Evolutionary conservation across 139 green algal species (phyloP).

Genomic region (Coccomyxa sp.): DNA sequence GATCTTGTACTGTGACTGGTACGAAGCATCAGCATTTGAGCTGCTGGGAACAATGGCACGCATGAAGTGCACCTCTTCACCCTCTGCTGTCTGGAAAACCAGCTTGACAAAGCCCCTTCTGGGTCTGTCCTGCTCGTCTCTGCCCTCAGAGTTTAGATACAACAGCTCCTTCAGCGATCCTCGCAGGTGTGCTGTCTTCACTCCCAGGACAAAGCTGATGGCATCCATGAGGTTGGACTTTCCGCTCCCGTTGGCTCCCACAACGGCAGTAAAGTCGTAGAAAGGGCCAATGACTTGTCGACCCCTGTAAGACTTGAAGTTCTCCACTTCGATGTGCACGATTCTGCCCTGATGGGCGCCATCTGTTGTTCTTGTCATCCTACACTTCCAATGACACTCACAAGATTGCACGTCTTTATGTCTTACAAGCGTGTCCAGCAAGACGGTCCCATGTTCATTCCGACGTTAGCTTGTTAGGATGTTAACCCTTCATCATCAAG

Average conservation of each 20-base stretch:
- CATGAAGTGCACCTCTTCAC: conserved; percentile 48
- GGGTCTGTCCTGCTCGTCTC: neutral
- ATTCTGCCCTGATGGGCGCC: conserved; percentile 22
- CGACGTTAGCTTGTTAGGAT: too few species aligned
- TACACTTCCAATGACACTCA: too few species aligned
- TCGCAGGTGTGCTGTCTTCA: conserved; percentile 75
- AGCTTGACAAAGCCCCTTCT: conserved; percentile 66
- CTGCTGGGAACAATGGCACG: conserved; percentile 64
- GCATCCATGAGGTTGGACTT: conserved; percentile 99
- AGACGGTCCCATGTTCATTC: too few species aligned
- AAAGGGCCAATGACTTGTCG: conserved; percentile 89
- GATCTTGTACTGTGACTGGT: conserved; percentile 69
- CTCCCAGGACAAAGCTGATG: conserved; percentile 97
- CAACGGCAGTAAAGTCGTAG: conserved; percentile 87
- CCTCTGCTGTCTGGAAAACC: conserved; percentile 56
- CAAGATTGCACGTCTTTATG: too few species aligned
- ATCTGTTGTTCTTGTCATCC: neutral
- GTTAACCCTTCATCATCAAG: too few species aligned
- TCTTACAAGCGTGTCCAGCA: too few species aligned
- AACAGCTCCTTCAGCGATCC: conserved; percentile 90
- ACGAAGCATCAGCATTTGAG: conserved; percentile 21
- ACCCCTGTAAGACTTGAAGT: conserved; percentile 95
- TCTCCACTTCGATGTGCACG: conserved; percentile 65
- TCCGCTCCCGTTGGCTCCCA: conserved; percentile 90
- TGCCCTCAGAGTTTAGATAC: conserved; percentile 63